Conservation (phyloP, 2,329 filamentous ascomycete species). For the Pseudogymnoascus sp. region DNA sequence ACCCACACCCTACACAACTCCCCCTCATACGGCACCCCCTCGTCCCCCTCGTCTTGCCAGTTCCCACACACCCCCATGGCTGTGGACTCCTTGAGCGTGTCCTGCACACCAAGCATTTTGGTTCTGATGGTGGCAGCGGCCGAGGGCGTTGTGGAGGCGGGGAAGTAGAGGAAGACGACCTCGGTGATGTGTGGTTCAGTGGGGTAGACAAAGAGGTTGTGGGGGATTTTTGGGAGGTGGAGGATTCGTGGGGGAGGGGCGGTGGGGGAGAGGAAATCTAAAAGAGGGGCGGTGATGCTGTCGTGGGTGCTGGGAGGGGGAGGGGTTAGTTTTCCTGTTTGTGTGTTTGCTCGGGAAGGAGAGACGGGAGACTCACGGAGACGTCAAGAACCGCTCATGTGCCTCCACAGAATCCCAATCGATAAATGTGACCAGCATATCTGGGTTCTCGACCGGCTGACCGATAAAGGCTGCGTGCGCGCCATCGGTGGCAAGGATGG, state of each 20-base stretch:
- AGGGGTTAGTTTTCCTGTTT: no score
- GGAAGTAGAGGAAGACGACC: not conserved
- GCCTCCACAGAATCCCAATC: not conserved
- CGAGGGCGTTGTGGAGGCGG: not conserved
- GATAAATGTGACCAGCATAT: not conserved
- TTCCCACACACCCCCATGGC: not conserved
- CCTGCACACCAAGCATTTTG: no score
- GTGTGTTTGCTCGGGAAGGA: no score
- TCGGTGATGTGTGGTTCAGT: not conserved
- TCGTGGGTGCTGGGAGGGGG: not conserved
- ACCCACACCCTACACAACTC: not conserved
- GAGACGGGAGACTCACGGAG: not conserved
- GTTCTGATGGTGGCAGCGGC: not conserved
- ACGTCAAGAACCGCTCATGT: not conserved
- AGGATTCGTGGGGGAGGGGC: not conserved
- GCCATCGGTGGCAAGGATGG: not conserved
- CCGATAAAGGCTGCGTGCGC: not conserved
- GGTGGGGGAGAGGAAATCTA: not conserved
- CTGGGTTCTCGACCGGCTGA: not conserved
- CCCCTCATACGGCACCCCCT: not conserved
- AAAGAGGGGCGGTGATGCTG: not conserved
- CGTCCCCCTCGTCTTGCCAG: not conserved
- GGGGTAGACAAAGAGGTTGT: not conserved
- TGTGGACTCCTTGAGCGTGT: not conserved
- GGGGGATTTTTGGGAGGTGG: not conserved